Evolutionary conservation across 305 asterid genomes (phyloP).

Genomic region (Fraxinus dipetala): DNA sequence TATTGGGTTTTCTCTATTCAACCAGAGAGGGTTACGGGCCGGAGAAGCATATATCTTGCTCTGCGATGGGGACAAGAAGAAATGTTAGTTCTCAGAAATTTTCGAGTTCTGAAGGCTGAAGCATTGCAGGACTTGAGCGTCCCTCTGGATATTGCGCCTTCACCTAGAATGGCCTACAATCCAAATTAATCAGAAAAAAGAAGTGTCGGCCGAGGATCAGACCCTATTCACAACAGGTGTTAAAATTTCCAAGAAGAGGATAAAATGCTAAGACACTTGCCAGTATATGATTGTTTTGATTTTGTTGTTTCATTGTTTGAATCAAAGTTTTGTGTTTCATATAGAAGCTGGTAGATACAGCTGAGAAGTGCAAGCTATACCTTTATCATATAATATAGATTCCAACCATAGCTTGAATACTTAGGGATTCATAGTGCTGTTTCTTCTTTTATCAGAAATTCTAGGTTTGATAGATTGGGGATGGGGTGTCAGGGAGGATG

Average conservation of each 20-base stretch:
- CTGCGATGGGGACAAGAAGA: constrained; percentile 36
- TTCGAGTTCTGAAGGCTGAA: constrained; percentile 34
- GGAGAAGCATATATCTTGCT: constrained; percentile 33
- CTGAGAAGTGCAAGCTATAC: constrained; percentile 21
- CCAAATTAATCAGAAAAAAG: constrained; percentile 72
- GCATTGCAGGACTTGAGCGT: constrained; percentile 36
- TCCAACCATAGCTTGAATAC: constrained; percentile 30
- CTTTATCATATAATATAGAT: constrained; percentile 22
- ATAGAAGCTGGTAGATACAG: constrained; percentile 30
- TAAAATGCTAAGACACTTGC: constrained; percentile 23
- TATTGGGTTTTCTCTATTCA: constrained; percentile 41
- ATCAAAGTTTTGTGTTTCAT: constrained; percentile 23
- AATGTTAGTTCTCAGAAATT: constrained; percentile 24
- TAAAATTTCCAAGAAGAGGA: constrained; percentile 26
- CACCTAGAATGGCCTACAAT: constrained; percentile 53
- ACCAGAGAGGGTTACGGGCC: constrained; percentile 39
- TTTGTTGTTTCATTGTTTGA: constrained; percentile 31
- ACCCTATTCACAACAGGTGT: constrained; percentile 82
- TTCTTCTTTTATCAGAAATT: background rate
- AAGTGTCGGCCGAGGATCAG: constrained; percentile 69
- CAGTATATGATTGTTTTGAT: constrained; percentile 32
- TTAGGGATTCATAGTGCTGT: constrained; percentile 17
- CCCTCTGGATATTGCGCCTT: constrained; percentile 48
- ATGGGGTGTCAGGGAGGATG: no score
- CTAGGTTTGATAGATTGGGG: no score